Evolutionary conservation across 208 protist species (phyloP), one percentile per base, ranked within the genome.

Genomic region (Crithidia expoeki): DNA sequence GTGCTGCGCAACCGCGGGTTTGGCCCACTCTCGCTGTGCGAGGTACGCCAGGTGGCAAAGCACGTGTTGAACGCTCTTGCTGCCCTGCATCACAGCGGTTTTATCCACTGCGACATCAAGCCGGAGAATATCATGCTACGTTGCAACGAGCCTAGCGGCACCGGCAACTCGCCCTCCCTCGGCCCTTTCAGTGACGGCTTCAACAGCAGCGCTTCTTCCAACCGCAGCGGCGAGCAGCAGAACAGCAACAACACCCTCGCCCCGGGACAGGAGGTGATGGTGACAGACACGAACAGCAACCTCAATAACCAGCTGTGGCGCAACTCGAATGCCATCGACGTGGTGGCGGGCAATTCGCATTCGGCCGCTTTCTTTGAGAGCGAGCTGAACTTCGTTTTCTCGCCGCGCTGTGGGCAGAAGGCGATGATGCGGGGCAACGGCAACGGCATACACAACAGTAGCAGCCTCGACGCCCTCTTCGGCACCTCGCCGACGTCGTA

Each of bases 41-140:
- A 90, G n/a, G 65, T 96, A 21, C 75, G 84, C 12, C 58, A 90
- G 36, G 79, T 89, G 19, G 80, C 71, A 32, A 59, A 76, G 44
- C 77, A 75, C 57, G 83, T 94, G 23, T 42, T 89, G 17, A 42
- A 60, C 32, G 88, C 87, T 4, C 70, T 96, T 3, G 59, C 70
- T 23, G 76, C 75, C 25, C 80, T 96, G n/a, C 91, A 96, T 68
- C 55, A 72, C 19, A 64, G 58, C 14, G 89, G 89, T 3, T 89
- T 83, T 56, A 99, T 99, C 71, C 98, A 99, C 74, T 99, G 97
- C 71, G 98, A 99, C 80, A 90, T 99, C 60, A 99, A 99, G 74
- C 95, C 96, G 21, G 96, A 98, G 72, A 98, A 98, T 81, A 87
- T 98, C 38, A 95, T 98, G 85, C 81, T 98, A 63, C 76, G 63